Base-by-base conservation (phyloP, 441 rosid species). In the Kokia cookei region DNA sequence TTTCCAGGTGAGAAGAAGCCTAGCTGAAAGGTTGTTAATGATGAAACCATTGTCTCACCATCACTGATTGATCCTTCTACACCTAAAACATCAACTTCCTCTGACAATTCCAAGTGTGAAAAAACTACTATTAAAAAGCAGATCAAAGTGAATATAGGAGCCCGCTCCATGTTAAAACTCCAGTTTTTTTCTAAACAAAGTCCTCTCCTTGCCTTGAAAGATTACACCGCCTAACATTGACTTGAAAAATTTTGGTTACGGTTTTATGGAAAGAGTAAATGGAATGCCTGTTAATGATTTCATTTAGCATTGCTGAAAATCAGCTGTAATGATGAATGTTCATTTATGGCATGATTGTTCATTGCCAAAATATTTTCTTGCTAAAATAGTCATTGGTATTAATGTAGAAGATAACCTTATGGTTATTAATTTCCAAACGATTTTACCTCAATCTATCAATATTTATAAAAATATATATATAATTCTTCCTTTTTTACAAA, bases 1-100 rank as follows among this genome's bases (percentile, higher is more conserved):
- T 69, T 74, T 32, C 61, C 70, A 0, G 80, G 80, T 66, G 80
- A 73, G 70, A 85, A 85, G 71, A 81, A 85, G 17, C 86, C 86
- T 1, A 85, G 71, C 60, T 81, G 77, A 70, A 77, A 82, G 37
- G 54, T 73, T 29, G 50, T 61, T 14, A 24, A 35, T 2, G 79
- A 6, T 0, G 81, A 82, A 66, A 75, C 75, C 59, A 81, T 55
- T 3, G 62, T 57, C 32, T 57, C 62, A 3, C 35, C 32, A 57
- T 57, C 61, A 57, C 15, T 57, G 24, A 57, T 29, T 10, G 61
- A 57, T 17, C 61, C 61, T 9, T 57, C 14, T 22, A 57, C 62
- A 3, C 32, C 32, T 57, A 55, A 55, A 22, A 55, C 13, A 55
- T 55, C 61, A 3, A 10, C 61, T 55, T 22, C 29, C 4, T 19